phyloP scores from a whole-genome alignment of 495 filamentous ascomycete species.

The Neurospora africana region DNA sequence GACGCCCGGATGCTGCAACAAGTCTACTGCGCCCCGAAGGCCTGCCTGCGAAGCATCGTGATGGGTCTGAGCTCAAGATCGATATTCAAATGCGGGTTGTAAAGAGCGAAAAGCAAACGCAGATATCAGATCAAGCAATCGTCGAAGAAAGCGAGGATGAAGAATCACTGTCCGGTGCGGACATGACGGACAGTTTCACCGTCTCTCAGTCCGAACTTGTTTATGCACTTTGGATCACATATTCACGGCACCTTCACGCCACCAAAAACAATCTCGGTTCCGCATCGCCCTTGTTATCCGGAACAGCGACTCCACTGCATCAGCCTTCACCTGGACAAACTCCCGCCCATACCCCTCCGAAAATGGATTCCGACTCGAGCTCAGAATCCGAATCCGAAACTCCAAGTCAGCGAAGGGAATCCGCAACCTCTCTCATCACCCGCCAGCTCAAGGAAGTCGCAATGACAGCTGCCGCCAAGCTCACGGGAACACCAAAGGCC shows the following conservation, averaged over 20 bases:
- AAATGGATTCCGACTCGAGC: conserved; percentile 42
- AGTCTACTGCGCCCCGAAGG: conserved; percentile 73
- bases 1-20: conserved; percentile 60
- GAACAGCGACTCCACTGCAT: conserved; percentile 54
- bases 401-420: conserved; percentile 20
- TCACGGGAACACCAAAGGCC: conserved; percentile 29
- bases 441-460: conserved; percentile 67
- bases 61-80: conserved; percentile 81
- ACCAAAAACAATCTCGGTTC: conserved; percentile 45
- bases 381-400: not conserved
- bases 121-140: conserved; percentile 31
- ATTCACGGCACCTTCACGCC: conserved; percentile 84
- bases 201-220: conserved; percentile 60
- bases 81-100: conserved; percentile 95
- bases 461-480: conserved; percentile 33
- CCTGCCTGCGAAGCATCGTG: conserved; percentile 73
- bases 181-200: conserved; percentile 17
- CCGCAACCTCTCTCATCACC: conserved; percentile 51
- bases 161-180: conserved; percentile 18
- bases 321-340: conserved; percentile 74
- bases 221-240: conserved; percentile 94
- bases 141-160: conserved; percentile 44
- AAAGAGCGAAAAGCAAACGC: conserved; percentile 58
- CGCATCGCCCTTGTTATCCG: conserved; percentile 47
- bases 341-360: conserved; percentile 36